Evolutionary conservation across 2,329 filamentous ascomycete genomes (phyloP).

Genomic region (Arachnomyces sp.): DNA sequence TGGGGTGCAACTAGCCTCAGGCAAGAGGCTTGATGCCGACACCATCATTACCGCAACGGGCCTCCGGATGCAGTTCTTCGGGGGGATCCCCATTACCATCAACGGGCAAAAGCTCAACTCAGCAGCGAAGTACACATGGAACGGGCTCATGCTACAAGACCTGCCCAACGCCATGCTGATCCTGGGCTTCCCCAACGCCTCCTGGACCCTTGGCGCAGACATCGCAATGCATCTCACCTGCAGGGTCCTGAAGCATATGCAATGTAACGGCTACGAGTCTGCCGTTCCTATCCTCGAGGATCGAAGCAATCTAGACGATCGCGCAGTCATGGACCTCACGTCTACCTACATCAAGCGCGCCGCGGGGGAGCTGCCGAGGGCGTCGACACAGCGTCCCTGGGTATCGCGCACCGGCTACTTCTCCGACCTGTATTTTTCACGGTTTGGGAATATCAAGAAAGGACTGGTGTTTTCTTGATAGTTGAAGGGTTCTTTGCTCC

Average conservation of each 20-base stretch:
- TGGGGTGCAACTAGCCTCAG: slow-evolving; percentile 43
- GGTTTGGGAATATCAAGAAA: slow-evolving; percentile 27
- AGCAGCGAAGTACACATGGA: slow-evolving; percentile 35
- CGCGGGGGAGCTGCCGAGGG: slow-evolving; percentile 27
- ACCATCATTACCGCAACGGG: slow-evolving; percentile 40
- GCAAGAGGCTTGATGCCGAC: slow-evolving; percentile 33
- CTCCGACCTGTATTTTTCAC: slow-evolving; percentile 32
- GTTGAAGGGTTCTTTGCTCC: too few species aligned
- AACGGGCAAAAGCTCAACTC: slow-evolving; percentile 28
- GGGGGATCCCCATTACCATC: slow-evolving; percentile 28
- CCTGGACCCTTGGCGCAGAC: slow-evolving; percentile 40
- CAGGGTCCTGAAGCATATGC: slow-evolving; percentile 28
- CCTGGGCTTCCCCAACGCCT: slow-evolving; percentile 38
- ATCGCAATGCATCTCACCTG: slow-evolving; percentile 34
- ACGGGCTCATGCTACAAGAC: slow-evolving; percentile 38
- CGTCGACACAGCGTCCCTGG: slow-evolving; percentile 35
- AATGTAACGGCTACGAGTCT: slow-evolving; percentile 17
- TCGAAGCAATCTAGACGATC: too few species aligned
- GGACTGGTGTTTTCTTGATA: too few species aligned
- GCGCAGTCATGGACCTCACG: slow-evolving; percentile 29
- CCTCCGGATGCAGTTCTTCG: slow-evolving; percentile 32
- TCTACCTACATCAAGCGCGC: slow-evolving; percentile 34
- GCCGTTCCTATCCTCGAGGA: slow-evolving; percentile 22
- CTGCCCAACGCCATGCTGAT: slow-evolving; percentile 36
- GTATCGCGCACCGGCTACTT: slow-evolving; percentile 30